Evolutionary conservation across 1,284 basidiomycete species (phyloP).

Genomic region (Ganoderma leucocontextum): DNA sequence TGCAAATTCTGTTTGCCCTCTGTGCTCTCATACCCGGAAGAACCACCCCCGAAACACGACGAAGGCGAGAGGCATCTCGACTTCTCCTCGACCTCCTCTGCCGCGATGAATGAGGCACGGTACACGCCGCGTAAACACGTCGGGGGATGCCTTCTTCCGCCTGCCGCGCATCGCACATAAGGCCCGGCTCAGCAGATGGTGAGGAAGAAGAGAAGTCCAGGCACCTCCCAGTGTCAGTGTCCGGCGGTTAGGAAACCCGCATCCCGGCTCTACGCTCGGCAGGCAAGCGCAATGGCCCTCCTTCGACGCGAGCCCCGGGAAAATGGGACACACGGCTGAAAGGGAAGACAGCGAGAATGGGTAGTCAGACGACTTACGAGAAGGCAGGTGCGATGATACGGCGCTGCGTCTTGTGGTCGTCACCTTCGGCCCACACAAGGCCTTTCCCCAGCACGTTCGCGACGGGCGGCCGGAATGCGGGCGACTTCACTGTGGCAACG

Average conservation of each 20-base stretch:
- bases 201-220: slow-evolving; percentile 2
- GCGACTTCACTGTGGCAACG: slow-evolving; percentile 36
- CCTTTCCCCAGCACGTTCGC: slow-evolving; percentile 41
- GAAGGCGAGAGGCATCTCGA: background rate
- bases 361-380: slow-evolving; percentile 31
- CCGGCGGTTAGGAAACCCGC: background rate
- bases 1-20: background rate
- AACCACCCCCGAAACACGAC: background rate
- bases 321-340: background rate
- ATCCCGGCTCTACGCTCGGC: background rate
- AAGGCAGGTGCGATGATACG: slow-evolving; percentile 45
- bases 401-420: slow-evolving; percentile 43
- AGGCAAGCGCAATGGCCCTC: background rate
- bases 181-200: background rate
- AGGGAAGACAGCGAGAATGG: background rate
- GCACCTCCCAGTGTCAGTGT: background rate
- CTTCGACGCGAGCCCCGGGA: background rate
- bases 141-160: background rate
- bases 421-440: slow-evolving; percentile 43
- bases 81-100: background rate
- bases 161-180: slow-evolving; percentile 3
- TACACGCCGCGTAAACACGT: background rate
- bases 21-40: background rate
- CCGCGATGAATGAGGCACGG: background rate
- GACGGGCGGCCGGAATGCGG: slow-evolving; percentile 37